A percentile compares a stretch with the other conserved stretches of the same genome.
Evolutionary conservation across 1,284 basidiomycete genomes (phyloP).

Genomic region (Butyriboletus appendiculatus): DNA sequence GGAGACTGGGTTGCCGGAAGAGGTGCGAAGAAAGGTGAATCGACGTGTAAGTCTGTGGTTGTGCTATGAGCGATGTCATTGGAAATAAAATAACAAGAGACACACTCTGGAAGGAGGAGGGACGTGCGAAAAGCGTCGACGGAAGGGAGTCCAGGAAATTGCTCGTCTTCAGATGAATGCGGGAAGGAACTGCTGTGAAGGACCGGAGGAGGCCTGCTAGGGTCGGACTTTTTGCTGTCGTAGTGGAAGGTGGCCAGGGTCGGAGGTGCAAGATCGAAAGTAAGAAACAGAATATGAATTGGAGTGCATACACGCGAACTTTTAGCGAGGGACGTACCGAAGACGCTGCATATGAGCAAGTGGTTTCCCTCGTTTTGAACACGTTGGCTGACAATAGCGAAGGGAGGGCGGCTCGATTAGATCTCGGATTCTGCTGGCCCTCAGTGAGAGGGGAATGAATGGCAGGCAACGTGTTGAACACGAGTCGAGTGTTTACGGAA

Average conservation of each 20-base stretch:
- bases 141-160: slow-evolving; percentile 59
- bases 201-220: slow-evolving; percentile 18
- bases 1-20: slow-evolving; percentile 61
- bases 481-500: slow-evolving; percentile 49
- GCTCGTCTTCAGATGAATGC: slow-evolving; percentile 30
- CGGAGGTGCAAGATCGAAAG: slow-evolving; percentile 31
- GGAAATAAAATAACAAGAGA: slow-evolving; percentile 26
- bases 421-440: slow-evolving; percentile 26
- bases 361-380: slow-evolving; percentile 58
- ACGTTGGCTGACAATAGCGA: slow-evolving; percentile 50
- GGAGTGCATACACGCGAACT: slow-evolving; percentile 35
- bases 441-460: slow-evolving; percentile 34
- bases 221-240: slow-evolving; percentile 33
- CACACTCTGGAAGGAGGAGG: slow-evolving; percentile 79
- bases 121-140: slow-evolving; percentile 79
- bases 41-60: slow-evolving; percentile 68
- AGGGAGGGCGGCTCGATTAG: slow-evolving; percentile 23
- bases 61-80: slow-evolving; percentile 17
- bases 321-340: slow-evolving; percentile 58
- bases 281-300: slow-evolving; percentile 30
- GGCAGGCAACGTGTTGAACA: slow-evolving; percentile 72
- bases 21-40: slow-evolving; percentile 72
- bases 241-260: slow-evolving; percentile 18
- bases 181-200: slow-evolving; percentile 19
- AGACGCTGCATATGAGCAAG: slow-evolving; percentile 69